Conservation (phyloP, 768 basidiomycete species). For the Trametes cingulata region DNA sequence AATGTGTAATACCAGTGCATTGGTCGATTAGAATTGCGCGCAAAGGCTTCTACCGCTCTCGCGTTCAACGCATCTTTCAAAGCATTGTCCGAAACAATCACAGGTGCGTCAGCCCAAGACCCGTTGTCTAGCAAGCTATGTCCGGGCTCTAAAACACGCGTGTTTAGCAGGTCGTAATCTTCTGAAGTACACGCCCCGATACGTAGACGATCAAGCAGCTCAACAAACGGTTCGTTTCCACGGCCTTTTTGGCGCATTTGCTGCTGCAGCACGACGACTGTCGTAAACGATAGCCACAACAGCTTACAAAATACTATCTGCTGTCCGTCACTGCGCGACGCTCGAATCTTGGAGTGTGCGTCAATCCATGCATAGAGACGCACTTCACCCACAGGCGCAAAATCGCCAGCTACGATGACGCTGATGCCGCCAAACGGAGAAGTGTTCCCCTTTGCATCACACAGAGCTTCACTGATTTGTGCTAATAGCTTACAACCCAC, state of each 20-base stretch:
- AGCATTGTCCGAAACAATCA: slow-evolving; percentile 15
- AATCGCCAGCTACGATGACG: background rate
- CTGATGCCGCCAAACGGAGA: background rate
- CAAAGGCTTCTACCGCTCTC: slow-evolving; percentile 7
- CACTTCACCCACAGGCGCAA: background rate
- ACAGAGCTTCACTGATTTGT: background rate
- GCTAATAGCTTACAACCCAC: background rate
- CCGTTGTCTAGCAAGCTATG: too few species aligned
- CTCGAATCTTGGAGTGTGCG: background rate
- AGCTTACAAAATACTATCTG: background rate
- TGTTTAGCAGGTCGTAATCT: background rate
- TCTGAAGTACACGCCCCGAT: slow-evolving; percentile 4
- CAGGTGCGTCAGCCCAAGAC: too few species aligned
- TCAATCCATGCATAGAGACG: background rate
- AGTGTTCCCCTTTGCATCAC: background rate
- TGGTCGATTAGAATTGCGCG: background rate
- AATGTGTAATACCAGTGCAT: slow-evolving; percentile 11
- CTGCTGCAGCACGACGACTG: background rate
- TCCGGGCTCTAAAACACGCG: background rate
- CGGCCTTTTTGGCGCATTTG: slow-evolving; percentile 9
- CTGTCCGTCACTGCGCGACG: background rate
- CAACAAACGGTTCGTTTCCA: background rate
- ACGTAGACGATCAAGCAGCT: slow-evolving; percentile 14
- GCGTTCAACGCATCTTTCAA: slow-evolving; percentile 23
- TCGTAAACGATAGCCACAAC: slow-evolving; percentile 10